Percentiles rank a stretch among this genome's conserved stretches.
phyloP scores from a whole-genome alignment of 2,329 filamentous ascomycete genomes.

The Drechslerella dactyloides region DNA sequence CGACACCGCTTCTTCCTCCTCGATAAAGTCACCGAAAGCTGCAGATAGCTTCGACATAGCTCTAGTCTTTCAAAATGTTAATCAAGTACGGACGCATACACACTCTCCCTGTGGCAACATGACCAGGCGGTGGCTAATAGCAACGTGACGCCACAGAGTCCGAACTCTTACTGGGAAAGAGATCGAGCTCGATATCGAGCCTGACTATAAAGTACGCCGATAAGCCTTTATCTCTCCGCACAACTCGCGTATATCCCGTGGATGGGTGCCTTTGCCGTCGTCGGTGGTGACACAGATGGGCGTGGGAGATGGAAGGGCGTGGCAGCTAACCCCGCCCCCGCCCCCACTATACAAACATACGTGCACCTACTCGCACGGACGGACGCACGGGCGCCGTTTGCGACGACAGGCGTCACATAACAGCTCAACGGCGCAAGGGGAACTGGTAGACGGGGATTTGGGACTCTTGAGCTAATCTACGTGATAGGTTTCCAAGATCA shows the following conservation, averaged over 20 bases:
- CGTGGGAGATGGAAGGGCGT: background rate
- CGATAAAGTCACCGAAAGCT: background rate
- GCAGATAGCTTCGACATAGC: background rate
- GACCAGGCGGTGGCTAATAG: too few species aligned
- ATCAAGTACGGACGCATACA: slow-evolving; percentile 60
- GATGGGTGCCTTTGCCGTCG: background rate
- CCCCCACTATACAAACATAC: slow-evolving; percentile 27
- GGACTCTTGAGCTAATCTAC: slow-evolving; percentile 2
- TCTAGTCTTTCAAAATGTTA: slow-evolving; percentile 59
- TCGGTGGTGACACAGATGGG: slow-evolving; percentile 14
- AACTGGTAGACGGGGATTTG: too few species aligned
- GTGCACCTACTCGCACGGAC: slow-evolving; percentile 1
- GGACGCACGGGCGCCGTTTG: background rate
- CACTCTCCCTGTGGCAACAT: too few species aligned
- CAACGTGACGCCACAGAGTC: slow-evolving; percentile 68
- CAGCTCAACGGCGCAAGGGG: too few species aligned
- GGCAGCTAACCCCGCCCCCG: slow-evolving; percentile 25
- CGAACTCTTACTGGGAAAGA: slow-evolving; percentile 98
- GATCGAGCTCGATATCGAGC: slow-evolving; percentile 97
- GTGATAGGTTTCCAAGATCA: slow-evolving; percentile 89
- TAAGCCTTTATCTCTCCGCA: background rate
- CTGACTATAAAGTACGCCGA: slow-evolving; percentile 78
- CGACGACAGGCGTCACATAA: background rate
- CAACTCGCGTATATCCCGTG: slow-evolving; percentile 3
- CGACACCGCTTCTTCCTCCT: background rate